Evolutionary conservation across 768 basidiomycete genomes (phyloP), one percentile per base, ranked within the genome.

Genomic region (Candolleomyces eurysporus): DNA sequence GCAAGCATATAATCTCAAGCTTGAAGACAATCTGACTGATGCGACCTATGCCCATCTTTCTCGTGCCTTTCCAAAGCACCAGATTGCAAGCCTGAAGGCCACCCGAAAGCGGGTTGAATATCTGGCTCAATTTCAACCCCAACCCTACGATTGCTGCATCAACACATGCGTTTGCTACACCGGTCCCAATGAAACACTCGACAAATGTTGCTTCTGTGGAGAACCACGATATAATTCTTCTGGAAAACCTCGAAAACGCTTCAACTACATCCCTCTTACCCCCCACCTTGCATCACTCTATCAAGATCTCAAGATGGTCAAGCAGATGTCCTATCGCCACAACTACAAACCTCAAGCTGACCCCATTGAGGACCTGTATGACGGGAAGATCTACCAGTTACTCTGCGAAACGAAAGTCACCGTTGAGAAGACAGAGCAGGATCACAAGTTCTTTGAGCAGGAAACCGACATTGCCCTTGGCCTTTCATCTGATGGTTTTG

Each of bases 401-500:
- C 69, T 78, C 0, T 57, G 62, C 3, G 8, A 48, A 0, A 53
- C 64, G 31, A 31, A 64, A 10, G 75, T 80, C 36, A 21, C 55
- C 3, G 19, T 63, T 26, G 4, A 58, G 52, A 72, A 69, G 2
- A 48, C 70, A 4, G 48, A 46, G 7, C 63, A 67, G 0, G 39
- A 43, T 0, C 67, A 76, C 61, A 63, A 57, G 0, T 77, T 70
- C 65, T 84, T 85, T 58, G 67, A 68, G 0, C 72, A 75, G 19
- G 46, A 43, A 0, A 69, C 68, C 6, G 81, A 84, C 56, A 67
- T 84, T 21, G 79, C 81, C 1, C 69, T 84, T 7, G 76, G 72
- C 0, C 58, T 82, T 1, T 76, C 75, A 3, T 73, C 73, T 0
- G 81, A 85, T 67, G 77, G 82, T 0, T 81, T 81, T 65, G 64